Conservation (phyloP, 202 grass and related monocot species). For the Schoenoplectus triqueter region DNA sequence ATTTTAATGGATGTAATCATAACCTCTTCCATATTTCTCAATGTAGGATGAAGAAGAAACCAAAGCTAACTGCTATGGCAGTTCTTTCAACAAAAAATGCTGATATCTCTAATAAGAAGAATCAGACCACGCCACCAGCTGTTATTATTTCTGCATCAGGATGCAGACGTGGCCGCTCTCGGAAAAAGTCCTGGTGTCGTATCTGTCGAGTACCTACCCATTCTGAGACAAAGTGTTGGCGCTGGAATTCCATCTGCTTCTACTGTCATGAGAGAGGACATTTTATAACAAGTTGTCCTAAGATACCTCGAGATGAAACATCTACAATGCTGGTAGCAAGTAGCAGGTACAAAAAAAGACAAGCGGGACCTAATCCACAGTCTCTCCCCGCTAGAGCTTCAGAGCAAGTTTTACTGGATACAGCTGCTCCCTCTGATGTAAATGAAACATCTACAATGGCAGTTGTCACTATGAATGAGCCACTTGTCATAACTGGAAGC, state of each 20-base stretch:
- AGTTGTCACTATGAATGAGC: not conserved
- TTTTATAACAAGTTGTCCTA: not conserved
- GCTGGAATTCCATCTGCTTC: not conserved
- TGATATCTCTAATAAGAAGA: not conserved
- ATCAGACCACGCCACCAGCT: not conserved
- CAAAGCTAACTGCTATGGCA: slow-evolving; percentile 35
- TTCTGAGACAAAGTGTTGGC: not conserved
- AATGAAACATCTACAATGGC: slow-evolving; percentile 16
- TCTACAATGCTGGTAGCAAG: not conserved
- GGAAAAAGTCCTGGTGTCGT: not conserved
- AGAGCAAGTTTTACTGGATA: not conserved
- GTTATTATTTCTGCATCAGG: not conserved
- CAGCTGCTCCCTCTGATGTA: not conserved
- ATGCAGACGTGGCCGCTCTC: not conserved
- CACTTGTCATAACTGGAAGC: not conserved
- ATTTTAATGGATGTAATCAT: slow-evolving; percentile 19
- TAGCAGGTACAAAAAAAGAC: not conserved
- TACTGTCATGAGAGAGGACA: not conserved
- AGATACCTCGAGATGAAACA: not conserved
- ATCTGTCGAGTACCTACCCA: not conserved
- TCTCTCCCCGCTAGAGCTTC: not conserved
- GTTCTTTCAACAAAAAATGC: slow-evolving; percentile 9
- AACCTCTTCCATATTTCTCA: slow-evolving; percentile 36
- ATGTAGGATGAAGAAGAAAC: slow-evolving; percentile 72
- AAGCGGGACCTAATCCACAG: not conserved